Base-by-base conservation (phyloP, 768 basidiomycete genomes). In the Naganishia randhawae region DNA sequence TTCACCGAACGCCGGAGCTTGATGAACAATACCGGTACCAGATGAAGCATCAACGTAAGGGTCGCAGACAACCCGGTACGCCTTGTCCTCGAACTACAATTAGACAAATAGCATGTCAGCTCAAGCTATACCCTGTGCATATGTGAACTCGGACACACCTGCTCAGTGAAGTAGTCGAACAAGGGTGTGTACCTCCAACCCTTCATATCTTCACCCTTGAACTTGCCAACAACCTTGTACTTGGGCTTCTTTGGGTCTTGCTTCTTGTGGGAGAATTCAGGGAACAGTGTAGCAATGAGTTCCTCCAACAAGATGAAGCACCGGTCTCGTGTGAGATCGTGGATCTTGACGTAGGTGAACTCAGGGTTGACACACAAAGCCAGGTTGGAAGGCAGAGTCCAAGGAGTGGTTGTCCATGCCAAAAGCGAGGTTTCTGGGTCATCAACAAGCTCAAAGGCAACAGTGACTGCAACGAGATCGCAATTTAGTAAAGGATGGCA, bases 381-480 rank as follows among this genome's bases (percentile, higher is more conserved):
- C 33, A 99, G 84, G 81, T 99, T 99, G 51, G 92, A 93, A 1
- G 95, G 96, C 5, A 98, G 83, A 0, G 96, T 98, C 93, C 94
- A 99, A 0, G 96, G 96, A 0, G 96, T 99, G 19, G 96, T 99
- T 19, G 96, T 99, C 96, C 96, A 99, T 3, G 95, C 95, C 32
- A 99, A 82, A 22, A 99, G 82, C 1, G 90, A 87, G 19, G 94
- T 97, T 64, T 82, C 85, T 1, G 92, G 91, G 76, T 99, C 96
- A 71, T 96, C 92, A 25, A 95, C 89, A 29, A 98, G 85, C 13
- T 88, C 90, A 83, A 99, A 99, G 0, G 92, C 81, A 63, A 99
- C 87, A 22, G 93, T 96, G 5, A 99, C 91, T 89, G 77, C 3
- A 19, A 22, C 54, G 25, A 19, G 54, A 2, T 22, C 4, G 10